Evolutionary conservation across 1,284 basidiomycete species (phyloP).

Genomic region (Rhizoctonia solani): DNA sequence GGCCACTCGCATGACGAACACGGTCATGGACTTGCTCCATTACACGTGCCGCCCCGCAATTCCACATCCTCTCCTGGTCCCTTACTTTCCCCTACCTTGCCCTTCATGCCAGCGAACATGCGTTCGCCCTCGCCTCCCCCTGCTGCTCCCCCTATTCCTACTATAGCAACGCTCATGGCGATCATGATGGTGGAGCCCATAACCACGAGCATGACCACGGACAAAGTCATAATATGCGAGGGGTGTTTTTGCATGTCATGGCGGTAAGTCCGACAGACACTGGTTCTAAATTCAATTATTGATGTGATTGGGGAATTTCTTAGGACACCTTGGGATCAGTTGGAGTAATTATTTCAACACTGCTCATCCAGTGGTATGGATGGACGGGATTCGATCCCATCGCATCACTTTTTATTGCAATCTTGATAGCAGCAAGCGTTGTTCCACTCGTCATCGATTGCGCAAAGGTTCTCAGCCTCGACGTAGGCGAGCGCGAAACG

Average conservation of each 20-base stretch:
- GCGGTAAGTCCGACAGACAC: constrained; percentile 59
- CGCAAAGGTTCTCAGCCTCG: constrained; percentile 85
- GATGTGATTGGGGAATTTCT: too few species aligned
- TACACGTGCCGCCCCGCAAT: constrained; percentile 7
- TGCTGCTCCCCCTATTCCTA: too few species aligned
- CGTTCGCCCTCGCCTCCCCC: not conserved
- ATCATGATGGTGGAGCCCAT: too few species aligned
- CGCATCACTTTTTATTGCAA: constrained; percentile 94
- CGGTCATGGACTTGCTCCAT: constrained; percentile 24
- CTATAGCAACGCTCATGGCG: too few species aligned
- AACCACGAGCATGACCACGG: constrained; percentile 62
- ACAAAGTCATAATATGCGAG: constrained; percentile 98
- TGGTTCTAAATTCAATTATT: not conserved
- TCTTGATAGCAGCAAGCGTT: constrained; percentile 93
- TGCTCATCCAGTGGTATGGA: constrained; percentile 95
- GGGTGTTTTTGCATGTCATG: constrained; percentile 95
- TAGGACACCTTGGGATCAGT: constrained; percentile 90
- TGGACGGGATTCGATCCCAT: constrained; percentile 99
- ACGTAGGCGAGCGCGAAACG: constrained; percentile 73
- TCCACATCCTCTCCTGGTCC: not conserved
- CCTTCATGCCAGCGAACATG: constrained; percentile 25
- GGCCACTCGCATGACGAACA: too few species aligned
- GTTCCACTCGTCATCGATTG: constrained; percentile 94
- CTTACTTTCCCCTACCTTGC: constrained; percentile 22
- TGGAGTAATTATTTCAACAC: constrained; percentile 97